phyloP scores from a whole-genome alignment of 345 rosid species.

The Brassica cretica region DNA sequence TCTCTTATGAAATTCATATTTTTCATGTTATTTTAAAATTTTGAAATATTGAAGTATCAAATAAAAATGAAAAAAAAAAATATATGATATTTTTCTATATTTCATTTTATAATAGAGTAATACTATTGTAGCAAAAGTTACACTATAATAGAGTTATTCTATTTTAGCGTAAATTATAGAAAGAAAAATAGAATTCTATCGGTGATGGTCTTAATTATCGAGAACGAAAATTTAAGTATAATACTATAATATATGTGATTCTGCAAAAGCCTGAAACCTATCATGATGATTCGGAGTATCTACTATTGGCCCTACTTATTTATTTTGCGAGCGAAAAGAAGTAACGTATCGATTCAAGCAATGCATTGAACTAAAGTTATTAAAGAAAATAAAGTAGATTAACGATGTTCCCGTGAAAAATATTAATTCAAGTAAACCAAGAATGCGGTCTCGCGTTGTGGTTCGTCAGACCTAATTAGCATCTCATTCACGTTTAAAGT shows the following conservation, averaged over 20 bases:
- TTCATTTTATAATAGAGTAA: too few species aligned
- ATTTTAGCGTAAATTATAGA: too few species aligned
- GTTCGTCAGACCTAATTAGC: constrained; percentile 29
- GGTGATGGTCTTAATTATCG: too few species aligned
- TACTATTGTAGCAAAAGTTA: too few species aligned
- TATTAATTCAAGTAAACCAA: constrained; percentile 30
- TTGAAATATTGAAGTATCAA: too few species aligned
- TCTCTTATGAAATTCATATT: too few species aligned
- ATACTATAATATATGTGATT: background rate
- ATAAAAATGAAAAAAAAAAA: too few species aligned
- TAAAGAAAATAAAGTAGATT: constrained; percentile 18
- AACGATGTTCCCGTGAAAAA: constrained; percentile 26
- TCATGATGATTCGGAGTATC: constrained; percentile 22
- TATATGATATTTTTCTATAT: too few species aligned
- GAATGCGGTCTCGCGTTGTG: constrained; percentile 26
- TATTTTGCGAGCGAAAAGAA: constrained; percentile 30
- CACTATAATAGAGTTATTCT: too few species aligned
- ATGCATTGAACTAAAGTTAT: constrained; percentile 18
- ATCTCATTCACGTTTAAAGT: constrained; percentile 29
- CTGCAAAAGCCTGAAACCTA: constrained; percentile 19
- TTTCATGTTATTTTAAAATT: too few species aligned
- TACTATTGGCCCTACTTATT: constrained; percentile 1
- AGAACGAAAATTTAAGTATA: too few species aligned
- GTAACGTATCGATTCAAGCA: constrained; percentile 23
- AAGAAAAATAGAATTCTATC: too few species aligned